phyloP scores from a whole-genome alignment of 1,284 basidiomycete species.

The Rhodotorula sp. region DNA sequence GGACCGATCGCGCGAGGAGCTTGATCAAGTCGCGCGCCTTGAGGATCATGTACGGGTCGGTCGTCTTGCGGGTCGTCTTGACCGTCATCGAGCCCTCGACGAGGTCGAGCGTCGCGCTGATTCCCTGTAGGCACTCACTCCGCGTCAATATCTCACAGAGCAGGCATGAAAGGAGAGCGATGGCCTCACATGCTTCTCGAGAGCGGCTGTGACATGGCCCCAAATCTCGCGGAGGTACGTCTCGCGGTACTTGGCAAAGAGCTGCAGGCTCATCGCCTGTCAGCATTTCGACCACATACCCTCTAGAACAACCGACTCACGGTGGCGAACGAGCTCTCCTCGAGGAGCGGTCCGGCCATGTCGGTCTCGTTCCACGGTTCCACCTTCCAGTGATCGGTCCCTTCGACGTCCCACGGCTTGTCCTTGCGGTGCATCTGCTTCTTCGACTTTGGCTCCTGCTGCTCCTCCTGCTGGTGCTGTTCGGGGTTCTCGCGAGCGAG shows the following conservation, averaged over 20 bases:
- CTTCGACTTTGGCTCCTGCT: conserved; percentile 48
- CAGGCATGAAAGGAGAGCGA: neutral
- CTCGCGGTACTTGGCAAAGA: conserved; percentile 98
- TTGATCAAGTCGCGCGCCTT: conserved; percentile 97
- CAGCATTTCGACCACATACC: neutral
- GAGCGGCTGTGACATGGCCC: conserved; percentile 82
- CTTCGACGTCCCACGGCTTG: conserved; percentile 98
- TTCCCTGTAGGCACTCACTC: conserved; percentile 57
- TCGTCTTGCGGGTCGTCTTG: conserved; percentile 92
- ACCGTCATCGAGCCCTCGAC: conserved; percentile 98
- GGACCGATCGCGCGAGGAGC: conserved; percentile 86
- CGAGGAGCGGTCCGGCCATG: conserved; percentile 86
- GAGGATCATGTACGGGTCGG: conserved; percentile 91
- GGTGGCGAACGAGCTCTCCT: conserved; percentile 96
- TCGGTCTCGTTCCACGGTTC: conserved; percentile 53
- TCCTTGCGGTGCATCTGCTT: conserved; percentile 87
- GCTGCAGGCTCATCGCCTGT: conserved; percentile 36
- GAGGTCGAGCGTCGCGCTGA: conserved; percentile 88
- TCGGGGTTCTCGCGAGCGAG: conserved; percentile 22
- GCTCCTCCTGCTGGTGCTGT: conserved; percentile 9
- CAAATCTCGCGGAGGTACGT: conserved; percentile 93
- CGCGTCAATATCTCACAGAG: neutral
- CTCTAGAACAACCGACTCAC: neutral
- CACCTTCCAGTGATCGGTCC: conserved; percentile 85
- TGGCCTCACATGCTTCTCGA: conserved; percentile 71